phyloP scores from a whole-genome alignment of 345 rosid genomes.

The Boechera stricta region DNA sequence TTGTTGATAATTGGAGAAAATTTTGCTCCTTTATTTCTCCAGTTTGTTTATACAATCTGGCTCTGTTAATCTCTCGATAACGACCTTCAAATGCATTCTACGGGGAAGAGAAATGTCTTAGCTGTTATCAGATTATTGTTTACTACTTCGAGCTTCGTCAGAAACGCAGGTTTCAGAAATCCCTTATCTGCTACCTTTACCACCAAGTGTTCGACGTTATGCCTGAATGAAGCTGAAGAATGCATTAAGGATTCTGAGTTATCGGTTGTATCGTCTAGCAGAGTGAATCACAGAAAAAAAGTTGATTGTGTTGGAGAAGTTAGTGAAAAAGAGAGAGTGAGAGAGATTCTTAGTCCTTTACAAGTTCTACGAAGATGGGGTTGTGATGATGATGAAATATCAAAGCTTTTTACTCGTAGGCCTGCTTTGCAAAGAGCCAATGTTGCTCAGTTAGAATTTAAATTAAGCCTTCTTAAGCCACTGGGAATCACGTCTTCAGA shows the following conservation, averaged over 20 bases:
- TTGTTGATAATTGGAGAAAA: conserved; percentile 5
- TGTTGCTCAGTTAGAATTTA: conserved; percentile 54
- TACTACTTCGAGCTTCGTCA: conserved; percentile 19
- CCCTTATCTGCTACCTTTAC: neutral
- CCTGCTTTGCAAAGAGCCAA: conserved; percentile 66
- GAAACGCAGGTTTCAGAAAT: neutral
- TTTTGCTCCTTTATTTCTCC: conserved; percentile 3
- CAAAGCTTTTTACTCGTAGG: conserved; percentile 53
- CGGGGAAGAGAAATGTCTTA: conserved; percentile 29
- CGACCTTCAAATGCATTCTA: conserved; percentile 28
- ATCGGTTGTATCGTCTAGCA: conserved; percentile 46
- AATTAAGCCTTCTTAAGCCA: conserved; percentile 56
- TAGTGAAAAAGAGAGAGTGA: conserved; percentile 14
- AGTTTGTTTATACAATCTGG: neutral
- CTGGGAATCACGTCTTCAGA: conserved; percentile 68
- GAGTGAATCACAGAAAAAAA: conserved; percentile 55
- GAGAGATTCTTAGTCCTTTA: conserved; percentile 33
- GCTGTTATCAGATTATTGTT: conserved; percentile 16
- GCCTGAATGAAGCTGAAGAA: conserved; percentile 48
- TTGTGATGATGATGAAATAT: conserved; percentile 65
- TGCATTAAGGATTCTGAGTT: conserved; percentile 26
- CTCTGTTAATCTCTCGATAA: neutral
- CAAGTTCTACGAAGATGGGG: conserved; percentile 72
- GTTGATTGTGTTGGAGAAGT: neutral
- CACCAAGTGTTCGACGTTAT: conserved; percentile 72